Evolutionary conservation across 2,329 filamentous ascomycete genomes (phyloP), one percentile per base, ranked within the genome.

Genomic region (Cytospora piceae): DNA sequence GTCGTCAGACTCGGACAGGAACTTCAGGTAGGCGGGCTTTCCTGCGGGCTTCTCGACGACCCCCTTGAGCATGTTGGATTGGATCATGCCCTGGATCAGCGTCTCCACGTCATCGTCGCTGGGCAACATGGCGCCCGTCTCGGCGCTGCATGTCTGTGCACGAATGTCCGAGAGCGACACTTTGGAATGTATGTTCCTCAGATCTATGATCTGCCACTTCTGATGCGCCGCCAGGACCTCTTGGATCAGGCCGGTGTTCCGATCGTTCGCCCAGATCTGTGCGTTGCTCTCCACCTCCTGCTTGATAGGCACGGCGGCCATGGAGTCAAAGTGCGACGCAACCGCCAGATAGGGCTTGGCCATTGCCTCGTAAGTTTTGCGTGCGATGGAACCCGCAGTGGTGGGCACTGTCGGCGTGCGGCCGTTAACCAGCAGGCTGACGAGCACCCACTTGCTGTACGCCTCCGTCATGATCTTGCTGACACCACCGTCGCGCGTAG

Each of bases 371-470:
- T 88, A 88, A 6, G 79, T 74, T 72, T 86, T 89, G 67, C 84
- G 79, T 1, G 87, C 83, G 24, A 78, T 76, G 2, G 76, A 67
- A 58, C 83, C 82, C 9, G 85, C 84, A 56, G 85, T 84, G 49
- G 82, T 80, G 0, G 91, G 90, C 12, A 87, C 74, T 0, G 77
- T 70, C 2, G 80, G 78, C 5, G 81, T 80, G 71, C 82, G 85
- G 70, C 93, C 94, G 61, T 88, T 80, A 8, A 86, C 82, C 22
- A 99, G 80, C 63, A 97, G 82, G 61, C 88, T 87, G 12, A 93
- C 84, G 20, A 99, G 79, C 11, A 96, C 75, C 91, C 93, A 97
- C 77, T 94, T 96, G 79, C 94, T 96, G 81, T 96, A 94, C 7
- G 92, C 92, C 70, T 97, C 93, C 4, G 91, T 82, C 90, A 95